Percentiles rank a stretch among this genome's conserved stretches.
phyloP scores from a whole-genome alignment of 2,329 filamentous ascomycete species.

The Amphichorda felina region DNA sequence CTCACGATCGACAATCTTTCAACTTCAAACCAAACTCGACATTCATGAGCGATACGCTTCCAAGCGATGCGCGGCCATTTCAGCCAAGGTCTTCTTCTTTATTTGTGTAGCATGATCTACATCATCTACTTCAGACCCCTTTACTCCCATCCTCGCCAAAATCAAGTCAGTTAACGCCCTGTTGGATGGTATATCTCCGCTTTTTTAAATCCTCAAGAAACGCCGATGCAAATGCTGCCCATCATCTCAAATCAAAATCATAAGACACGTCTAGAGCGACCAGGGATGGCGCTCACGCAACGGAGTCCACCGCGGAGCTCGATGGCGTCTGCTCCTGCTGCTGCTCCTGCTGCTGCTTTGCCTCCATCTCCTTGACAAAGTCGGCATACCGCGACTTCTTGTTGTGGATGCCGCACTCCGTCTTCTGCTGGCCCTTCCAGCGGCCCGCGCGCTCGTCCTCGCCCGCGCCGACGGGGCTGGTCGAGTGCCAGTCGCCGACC shows the following conservation, averaged over 20 bases:
- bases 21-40: too few species aligned
- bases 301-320: background rate
- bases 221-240: constrained; percentile 3
- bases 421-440: constrained; percentile 95
- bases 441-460: constrained; percentile 94
- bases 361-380: constrained; percentile 63
- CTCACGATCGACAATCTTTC: too few species aligned
- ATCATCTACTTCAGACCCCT: too few species aligned
- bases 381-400: constrained; percentile 87
- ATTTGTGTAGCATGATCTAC: too few species aligned
- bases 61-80: too few species aligned
- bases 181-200: background rate
- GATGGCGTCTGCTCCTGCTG: background rate
- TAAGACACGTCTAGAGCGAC: background rate
- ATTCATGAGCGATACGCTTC: too few species aligned
- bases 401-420: constrained; percentile 98
- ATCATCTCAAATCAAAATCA: constrained; percentile 2
- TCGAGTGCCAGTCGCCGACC: constrained; percentile 96
- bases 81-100: too few species aligned
- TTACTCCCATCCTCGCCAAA: background rate
- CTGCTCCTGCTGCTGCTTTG: constrained; percentile 1
- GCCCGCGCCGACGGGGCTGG: constrained; percentile 74
- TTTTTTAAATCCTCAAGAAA: background rate
- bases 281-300: background rate
- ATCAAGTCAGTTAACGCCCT: background rate